Evolutionary conservation across 2,329 filamentous ascomycete genomes (phyloP).

Genomic region (Triangularia setosa): DNA sequence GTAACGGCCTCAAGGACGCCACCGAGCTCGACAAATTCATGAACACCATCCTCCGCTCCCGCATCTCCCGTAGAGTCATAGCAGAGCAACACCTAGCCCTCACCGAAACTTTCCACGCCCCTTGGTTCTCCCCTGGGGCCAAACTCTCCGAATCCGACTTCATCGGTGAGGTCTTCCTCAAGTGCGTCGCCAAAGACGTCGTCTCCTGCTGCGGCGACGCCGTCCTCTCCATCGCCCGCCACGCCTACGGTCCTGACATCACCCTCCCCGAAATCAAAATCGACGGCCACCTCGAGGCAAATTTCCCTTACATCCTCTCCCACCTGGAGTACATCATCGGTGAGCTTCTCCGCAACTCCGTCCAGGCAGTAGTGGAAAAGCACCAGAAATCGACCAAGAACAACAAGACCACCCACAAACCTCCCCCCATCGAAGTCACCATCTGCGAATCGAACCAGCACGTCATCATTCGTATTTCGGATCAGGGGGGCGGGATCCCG

Average conservation of each 20-base stretch:
- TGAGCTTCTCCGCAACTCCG: slow-evolving; percentile 89
- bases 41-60: slow-evolving; percentile 85
- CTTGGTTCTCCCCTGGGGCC: slow-evolving; percentile 81
- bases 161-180: slow-evolving; percentile 92
- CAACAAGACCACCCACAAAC: slow-evolving; percentile 38
- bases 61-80: slow-evolving; percentile 93
- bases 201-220: slow-evolving; percentile 77
- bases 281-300: slow-evolving; percentile 80
- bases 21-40: slow-evolving; percentile 89
- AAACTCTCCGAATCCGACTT: slow-evolving; percentile 73
- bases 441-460: slow-evolving; percentile 93
- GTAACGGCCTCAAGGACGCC: slow-evolving; percentile 73
- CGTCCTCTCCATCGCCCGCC: slow-evolving; percentile 68
- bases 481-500: slow-evolving; percentile 89
- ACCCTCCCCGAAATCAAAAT: slow-evolving; percentile 77
- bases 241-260: slow-evolving; percentile 68
- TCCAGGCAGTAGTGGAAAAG: slow-evolving; percentile 84
- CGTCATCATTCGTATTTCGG: slow-evolving; percentile 93
- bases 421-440: slow-evolving; percentile 86
- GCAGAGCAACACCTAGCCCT: slow-evolving; percentile 95
- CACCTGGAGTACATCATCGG: slow-evolving; percentile 97
- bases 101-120: slow-evolving; percentile 87
- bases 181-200: slow-evolving; percentile 86
- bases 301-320: slow-evolving; percentile 92
- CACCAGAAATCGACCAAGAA: slow-evolving; percentile 43